Evolutionary conservation across 2,329 filamentous ascomycete genomes (phyloP).

Genomic region (Leptographium wingfieldii): DNA sequence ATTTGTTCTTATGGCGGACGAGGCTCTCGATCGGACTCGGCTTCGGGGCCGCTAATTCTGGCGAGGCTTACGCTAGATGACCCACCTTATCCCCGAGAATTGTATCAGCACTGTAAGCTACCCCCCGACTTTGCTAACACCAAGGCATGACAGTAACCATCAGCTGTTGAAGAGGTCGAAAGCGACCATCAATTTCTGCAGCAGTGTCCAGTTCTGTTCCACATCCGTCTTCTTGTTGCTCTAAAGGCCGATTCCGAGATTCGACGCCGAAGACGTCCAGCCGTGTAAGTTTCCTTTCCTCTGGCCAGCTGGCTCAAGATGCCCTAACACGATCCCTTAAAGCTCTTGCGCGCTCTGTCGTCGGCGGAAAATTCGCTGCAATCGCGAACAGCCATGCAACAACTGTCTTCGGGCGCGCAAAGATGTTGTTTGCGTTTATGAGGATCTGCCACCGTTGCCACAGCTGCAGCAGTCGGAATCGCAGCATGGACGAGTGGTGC

Average conservation of each 20-base stretch:
- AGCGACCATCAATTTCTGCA: not conserved
- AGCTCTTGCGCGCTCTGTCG: conserved; percentile 20
- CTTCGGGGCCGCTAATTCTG: not conserved
- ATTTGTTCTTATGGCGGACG: not conserved
- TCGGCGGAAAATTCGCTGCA: conserved; percentile 29
- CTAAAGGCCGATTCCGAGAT: conserved; percentile 8
- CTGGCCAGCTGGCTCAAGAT: no score
- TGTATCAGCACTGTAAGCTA: not conserved
- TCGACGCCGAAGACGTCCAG: conserved; percentile 8
- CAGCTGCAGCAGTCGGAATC: not conserved
- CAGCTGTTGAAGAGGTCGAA: no score
- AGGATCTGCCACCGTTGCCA: not conserved
- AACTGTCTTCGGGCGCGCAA: conserved; percentile 24
- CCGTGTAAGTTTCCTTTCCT: conserved; percentile 2
- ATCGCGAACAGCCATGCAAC: conserved; percentile 26
- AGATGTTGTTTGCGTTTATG: conserved; percentile 7
- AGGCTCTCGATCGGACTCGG: not conserved
- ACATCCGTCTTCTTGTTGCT: not conserved
- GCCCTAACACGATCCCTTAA: not conserved
- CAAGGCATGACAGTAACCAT: not conserved
- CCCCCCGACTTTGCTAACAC: conserved; percentile 3
- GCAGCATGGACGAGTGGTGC: not conserved
- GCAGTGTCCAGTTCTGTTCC: not conserved
- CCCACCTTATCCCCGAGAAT: conserved; percentile 15
- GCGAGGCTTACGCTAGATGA: conserved; percentile 10